These are phyloP conservation scores for Lipomyces starkeyi DNA, from an alignment of 805 yeast species.

Conservation along the genomic window DNA sequence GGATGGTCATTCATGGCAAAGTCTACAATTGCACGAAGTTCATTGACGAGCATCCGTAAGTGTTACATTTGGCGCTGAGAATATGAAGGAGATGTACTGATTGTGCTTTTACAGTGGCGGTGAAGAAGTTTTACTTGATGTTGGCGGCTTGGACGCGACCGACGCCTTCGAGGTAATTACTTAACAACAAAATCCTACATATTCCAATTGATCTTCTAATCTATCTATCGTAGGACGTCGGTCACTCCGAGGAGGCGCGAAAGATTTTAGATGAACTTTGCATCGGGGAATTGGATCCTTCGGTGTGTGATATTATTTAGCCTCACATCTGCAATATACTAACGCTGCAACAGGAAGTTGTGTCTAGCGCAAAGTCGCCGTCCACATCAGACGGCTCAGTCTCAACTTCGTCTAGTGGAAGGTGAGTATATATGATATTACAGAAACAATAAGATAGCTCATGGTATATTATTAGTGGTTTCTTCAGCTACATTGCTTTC, in stretches of 20 bases:
- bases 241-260: constrained; percentile 96
- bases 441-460: not conserved
- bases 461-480: constrained; percentile 7
- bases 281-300: constrained; percentile 78
- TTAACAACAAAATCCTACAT: not conserved
- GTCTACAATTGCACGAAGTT: constrained; percentile 68
- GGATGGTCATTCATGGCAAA: constrained; percentile 74
- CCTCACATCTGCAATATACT: not conserved
- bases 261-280: constrained; percentile 70
- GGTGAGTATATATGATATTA: constrained; percentile 3
- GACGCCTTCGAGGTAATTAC: constrained; percentile 60
- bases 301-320: constrained; percentile 34
- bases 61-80: not conserved
- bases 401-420: constrained; percentile 6
- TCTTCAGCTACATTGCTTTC: constrained; percentile 13
- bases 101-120: constrained; percentile 60
- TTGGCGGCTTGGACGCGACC: constrained; percentile 83
- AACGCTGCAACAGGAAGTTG: constrained; percentile 1
- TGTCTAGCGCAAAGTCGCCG: constrained; percentile 11
- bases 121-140: constrained; percentile 75
- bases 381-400: not conserved
- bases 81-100: not conserved
- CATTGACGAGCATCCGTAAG: constrained; percentile 63
- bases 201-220: not conserved
- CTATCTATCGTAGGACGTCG: constrained; percentile 69